Base-by-base conservation (phyloP, 345 rosid species). In the Eucalyptus curtisii region DNA sequence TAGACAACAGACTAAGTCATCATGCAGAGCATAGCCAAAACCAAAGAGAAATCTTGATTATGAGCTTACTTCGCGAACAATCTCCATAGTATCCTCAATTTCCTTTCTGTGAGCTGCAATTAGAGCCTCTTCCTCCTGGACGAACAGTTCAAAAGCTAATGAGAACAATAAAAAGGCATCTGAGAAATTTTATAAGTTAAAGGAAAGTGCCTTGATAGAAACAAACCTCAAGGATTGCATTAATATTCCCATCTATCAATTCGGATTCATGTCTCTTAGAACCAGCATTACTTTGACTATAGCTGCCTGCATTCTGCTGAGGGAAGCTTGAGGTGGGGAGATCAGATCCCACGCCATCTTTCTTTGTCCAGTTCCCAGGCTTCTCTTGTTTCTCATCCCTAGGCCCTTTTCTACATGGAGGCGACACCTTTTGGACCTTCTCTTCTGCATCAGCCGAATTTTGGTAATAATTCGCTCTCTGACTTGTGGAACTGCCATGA, bases 21-120 rank as follows among this genome's bases (percentile, higher is more conserved):
- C 55, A 0, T 49, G 61, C 13, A 40, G 44, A 49, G 66, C 8
- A 86, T 33, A 40, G 3, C 27, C 17, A 47, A 90, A 90, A 17
- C 86, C 82, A 30, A 7, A 68, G 31, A 52, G 24, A 61, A 37
- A 88, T 50, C 45, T 86, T 33, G 42, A 86, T 44, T 44, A 84
- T 37, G 66, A 76, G 90, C 95, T 93, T 93, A 97, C 99, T 93
- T 98, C 99, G 10, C 98, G 99, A 88, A 96, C 99, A 87, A 97
- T 98, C 92, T 96, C 99, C 99, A 98, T 98, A 22, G 99, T 97
- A 89, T 98, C 98, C 93, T 98, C 99, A n/a, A 97, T 98, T 93
- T 98, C 99, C 94, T 98, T 97, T 91, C 99, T 93, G 88, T 98
- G 99, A 48, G 98, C 99, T 20, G 96, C 95, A 50, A 97, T 95